Evolutionary conservation across 768 basidiomycete species (phyloP).

Genomic region (Boletus subparvulus): DNA sequence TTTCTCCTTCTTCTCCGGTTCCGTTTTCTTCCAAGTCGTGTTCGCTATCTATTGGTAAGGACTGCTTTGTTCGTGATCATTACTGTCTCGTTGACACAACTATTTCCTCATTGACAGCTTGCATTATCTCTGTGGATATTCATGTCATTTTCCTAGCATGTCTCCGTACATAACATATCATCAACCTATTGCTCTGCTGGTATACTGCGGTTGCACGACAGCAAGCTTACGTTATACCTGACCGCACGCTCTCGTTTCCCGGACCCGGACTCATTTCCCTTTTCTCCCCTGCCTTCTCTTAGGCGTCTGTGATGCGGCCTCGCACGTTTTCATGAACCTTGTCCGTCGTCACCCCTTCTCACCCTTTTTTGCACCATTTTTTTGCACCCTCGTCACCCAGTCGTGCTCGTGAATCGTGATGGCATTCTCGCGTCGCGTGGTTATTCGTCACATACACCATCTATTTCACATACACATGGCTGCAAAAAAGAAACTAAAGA

Average conservation of each 20-base stretch:
- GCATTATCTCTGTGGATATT: slow-evolving; percentile 35
- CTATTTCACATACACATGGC: background rate
- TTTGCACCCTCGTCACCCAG: background rate
- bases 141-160: slow-evolving; percentile 26
- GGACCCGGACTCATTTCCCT: background rate
- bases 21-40: slow-evolving; percentile 11
- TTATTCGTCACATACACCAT: background rate
- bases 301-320: background rate
- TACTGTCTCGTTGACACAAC: background rate
- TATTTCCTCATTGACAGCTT: slow-evolving; percentile 10
- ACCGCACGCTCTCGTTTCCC: background rate
- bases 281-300: background rate
- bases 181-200: slow-evolving; percentile 21
- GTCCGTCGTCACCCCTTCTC: background rate
- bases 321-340: background rate
- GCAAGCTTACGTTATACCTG: background rate
- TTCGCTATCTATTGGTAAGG: slow-evolving; percentile 31
- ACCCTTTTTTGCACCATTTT: no score
- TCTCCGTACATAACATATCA: slow-evolving; percentile 28
- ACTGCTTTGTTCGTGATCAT: background rate
- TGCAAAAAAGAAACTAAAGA: background rate
- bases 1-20: background rate
- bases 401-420: background rate
- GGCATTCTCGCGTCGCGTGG: background rate
- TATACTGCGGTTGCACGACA: background rate